phyloP scores from a whole-genome alignment of 2,329 filamentous ascomycete genomes.

The Pyrenophora tritici-repentis region DNA sequence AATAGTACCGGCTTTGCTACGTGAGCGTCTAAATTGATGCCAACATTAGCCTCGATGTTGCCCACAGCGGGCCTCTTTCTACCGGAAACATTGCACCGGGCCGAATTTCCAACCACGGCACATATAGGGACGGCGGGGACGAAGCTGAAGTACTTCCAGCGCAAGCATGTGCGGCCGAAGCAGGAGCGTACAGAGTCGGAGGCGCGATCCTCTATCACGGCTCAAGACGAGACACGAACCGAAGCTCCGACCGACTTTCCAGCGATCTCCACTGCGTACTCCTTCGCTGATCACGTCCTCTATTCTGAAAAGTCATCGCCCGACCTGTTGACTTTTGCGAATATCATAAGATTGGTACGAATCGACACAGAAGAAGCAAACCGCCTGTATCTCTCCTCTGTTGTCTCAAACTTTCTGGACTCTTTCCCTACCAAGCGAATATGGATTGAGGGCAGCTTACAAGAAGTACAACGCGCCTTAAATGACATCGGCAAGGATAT shows the following conservation, averaged over 20 bases:
- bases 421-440: conserved; percentile 27
- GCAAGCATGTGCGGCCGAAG: conserved; percentile 15
- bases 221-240: conserved; percentile 13
- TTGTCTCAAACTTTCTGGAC: conserved; percentile 29
- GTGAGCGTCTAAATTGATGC: neutral
- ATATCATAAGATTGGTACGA: conserved; percentile 34
- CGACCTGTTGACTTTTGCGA: conserved; percentile 31
- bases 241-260: conserved; percentile 14
- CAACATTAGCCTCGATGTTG: conserved; percentile 10
- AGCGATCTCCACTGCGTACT: conserved; percentile 32
- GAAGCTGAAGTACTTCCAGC: conserved; percentile 21
- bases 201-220: conserved; percentile 8
- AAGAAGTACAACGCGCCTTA: conserved; percentile 29
- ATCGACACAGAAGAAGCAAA: conserved; percentile 35
- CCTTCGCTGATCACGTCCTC: conserved; percentile 35
- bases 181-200: conserved; percentile 5
- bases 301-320: conserved; percentile 27
- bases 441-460: conserved; percentile 33
- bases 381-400: conserved; percentile 29
- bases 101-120: neutral
- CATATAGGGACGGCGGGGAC: conserved; percentile 6
- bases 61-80: conserved; percentile 26
- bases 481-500: conserved; percentile 40
- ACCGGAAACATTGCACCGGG: conserved; percentile 22
- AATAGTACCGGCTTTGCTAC: neutral